These are phyloP conservation scores for Butyriboletus loyo DNA, from an alignment of 768 basidiomycete species.

Conservation along the genomic window DNA sequence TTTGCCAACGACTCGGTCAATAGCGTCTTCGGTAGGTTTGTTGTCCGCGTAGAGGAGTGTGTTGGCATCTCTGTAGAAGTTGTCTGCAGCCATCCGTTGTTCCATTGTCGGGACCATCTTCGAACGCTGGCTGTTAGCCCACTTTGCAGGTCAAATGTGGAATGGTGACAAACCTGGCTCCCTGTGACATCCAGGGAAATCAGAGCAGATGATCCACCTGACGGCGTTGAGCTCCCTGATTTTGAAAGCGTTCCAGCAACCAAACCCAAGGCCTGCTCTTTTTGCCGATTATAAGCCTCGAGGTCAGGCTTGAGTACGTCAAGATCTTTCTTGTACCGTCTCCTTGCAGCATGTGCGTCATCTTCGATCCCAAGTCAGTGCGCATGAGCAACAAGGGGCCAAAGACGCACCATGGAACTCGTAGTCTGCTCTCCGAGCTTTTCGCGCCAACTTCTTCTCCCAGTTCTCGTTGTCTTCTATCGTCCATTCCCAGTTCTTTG, in stretches of 20 bases:
- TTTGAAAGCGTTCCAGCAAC: constrained; percentile 62
- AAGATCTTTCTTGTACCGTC: constrained; percentile 90
- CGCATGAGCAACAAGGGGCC: not conserved
- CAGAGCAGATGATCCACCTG: constrained; percentile 32
- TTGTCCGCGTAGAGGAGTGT: constrained; percentile 91
- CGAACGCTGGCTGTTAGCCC: constrained; percentile 8
- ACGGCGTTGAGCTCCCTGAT: constrained; percentile 32
- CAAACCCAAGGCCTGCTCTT: constrained; percentile 78
- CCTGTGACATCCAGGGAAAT: constrained; percentile 54
- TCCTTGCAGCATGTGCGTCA: constrained; percentile 83
- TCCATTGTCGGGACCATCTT: constrained; percentile 54
- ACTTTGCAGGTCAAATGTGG: not conserved
- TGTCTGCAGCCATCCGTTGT: constrained; percentile 71
- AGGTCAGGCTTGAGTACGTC: constrained; percentile 87
- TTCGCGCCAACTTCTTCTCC: constrained; percentile 62
- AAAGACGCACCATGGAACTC: constrained; percentile 79
- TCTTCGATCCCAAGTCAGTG: constrained; percentile 45
- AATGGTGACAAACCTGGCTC: constrained; percentile 35
- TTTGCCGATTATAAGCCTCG: constrained; percentile 83
- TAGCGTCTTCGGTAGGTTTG: constrained; percentile 93
- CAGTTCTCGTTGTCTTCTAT: constrained; percentile 31
- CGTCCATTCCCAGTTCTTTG: constrained; percentile 84
- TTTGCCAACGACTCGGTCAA: constrained; percentile 87
- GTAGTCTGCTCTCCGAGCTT: constrained; percentile 81
- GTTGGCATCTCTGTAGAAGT: constrained; percentile 91